A percentile compares a stretch with the other conserved stretches of the same genome.
Conservation (phyloP, 169 alveolate species). For the Hepatocystis sp. region DNA sequence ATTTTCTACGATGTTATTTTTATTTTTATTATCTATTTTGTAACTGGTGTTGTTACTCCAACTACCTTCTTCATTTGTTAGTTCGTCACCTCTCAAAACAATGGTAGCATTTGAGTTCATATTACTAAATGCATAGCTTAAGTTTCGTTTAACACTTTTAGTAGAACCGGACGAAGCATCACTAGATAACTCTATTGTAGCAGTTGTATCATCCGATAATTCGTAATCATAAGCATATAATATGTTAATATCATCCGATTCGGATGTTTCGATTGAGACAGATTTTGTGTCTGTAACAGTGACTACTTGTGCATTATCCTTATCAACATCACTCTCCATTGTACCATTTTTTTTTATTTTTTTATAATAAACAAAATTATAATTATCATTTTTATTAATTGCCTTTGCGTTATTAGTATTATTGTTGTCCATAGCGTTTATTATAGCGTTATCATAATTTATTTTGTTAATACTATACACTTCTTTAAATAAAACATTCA, state of each 20-base stretch:
- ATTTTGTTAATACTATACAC: slow-evolving; percentile 5
- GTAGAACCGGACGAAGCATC: slow-evolving; percentile 29
- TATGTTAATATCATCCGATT: slow-evolving; percentile 11
- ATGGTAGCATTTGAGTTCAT: too few relatives aligned
- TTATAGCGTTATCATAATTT: slow-evolving; percentile 13
- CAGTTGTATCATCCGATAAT: slow-evolving; percentile 37
- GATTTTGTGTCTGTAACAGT: too few relatives aligned
- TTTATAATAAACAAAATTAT: slow-evolving; percentile 9
- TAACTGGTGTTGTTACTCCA: too few relatives aligned
- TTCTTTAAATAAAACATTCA: slow-evolving; percentile 36
- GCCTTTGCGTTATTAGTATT: too few relatives aligned
- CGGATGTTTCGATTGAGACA: too few relatives aligned
- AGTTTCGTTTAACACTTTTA: slow-evolving; percentile 18
- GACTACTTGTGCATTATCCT: too few relatives aligned
- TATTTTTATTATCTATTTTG: too few relatives aligned
- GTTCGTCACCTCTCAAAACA: too few relatives aligned
- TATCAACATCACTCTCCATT: too few relatives aligned
- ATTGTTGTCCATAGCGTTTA: neutral
- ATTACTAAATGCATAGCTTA: slow-evolving; percentile 6
- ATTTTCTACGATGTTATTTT: too few relatives aligned
- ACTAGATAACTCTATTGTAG: slow-evolving; percentile 25
- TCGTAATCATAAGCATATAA: slow-evolving; percentile 57
- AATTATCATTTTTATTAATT: slow-evolving; percentile 8
- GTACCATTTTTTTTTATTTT: slow-evolving; percentile 17
- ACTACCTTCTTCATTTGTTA: too few relatives aligned